A percentile compares a stretch with the other conserved stretches of the same genome.
These are phyloP conservation scores for Fremontodendron californicum DNA, from an alignment of 345 rosid species.

Conservation along the genomic window DNA sequence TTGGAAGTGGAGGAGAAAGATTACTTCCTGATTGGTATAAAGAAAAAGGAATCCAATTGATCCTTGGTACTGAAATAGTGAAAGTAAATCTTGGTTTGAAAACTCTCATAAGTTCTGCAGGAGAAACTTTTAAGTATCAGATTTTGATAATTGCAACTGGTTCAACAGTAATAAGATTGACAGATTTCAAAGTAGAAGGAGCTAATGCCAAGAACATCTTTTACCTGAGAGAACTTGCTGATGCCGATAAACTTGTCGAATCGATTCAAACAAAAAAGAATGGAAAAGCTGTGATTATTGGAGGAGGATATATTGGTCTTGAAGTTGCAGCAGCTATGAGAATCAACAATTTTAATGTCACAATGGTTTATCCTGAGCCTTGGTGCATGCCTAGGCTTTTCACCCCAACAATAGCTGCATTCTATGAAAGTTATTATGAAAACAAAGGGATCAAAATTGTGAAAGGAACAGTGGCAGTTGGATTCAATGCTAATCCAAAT, in stretches of 20 bases:
- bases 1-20: constrained; percentile 90
- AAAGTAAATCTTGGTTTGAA: constrained; percentile 73
- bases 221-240: constrained; percentile 61
- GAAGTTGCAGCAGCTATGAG: constrained; percentile 82
- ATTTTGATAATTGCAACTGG: constrained; percentile 81
- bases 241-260: constrained; percentile 56
- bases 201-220: constrained; percentile 60
- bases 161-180: constrained; percentile 59
- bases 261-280: constrained; percentile 51
- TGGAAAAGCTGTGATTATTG: constrained; percentile 85
- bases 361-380: constrained; percentile 73
- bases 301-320: constrained; percentile 97
- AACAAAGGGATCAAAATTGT: constrained; percentile 72
- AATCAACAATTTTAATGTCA: constrained; percentile 65
- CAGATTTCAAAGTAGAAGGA: constrained; percentile 68
- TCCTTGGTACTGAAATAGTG: constrained; percentile 73
- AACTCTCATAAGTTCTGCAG: constrained; percentile 61
- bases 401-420: constrained; percentile 71
- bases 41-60: constrained; percentile 78
- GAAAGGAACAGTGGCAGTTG: constrained; percentile 83
- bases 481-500: constrained; percentile 36
- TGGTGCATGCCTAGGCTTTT: constrained; percentile 97
- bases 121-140: constrained; percentile 61
- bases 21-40: constrained; percentile 78
- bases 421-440: constrained; percentile 80